Evolutionary conservation across 169 alveolate genomes (phyloP), one percentile per base, ranked within the genome.

Genomic region (Babesia sp.): DNA sequence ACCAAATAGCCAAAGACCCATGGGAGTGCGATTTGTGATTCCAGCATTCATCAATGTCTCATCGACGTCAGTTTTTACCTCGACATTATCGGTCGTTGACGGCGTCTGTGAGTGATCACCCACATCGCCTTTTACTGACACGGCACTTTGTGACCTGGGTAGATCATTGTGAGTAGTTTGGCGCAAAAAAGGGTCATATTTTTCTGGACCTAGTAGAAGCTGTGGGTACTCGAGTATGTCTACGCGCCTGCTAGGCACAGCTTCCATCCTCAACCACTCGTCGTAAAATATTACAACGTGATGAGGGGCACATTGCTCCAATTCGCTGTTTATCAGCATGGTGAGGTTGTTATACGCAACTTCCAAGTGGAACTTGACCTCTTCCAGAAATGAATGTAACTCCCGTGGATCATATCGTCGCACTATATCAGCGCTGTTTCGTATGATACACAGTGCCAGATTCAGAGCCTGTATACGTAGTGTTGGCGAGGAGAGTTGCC

Each of bases 351-450:
- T 56, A 42, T 44, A 70, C 42, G 45, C 63, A 12, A 60, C 41
- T 59, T 70, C 83, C 39, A 79, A 54, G 71, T 79, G 87, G 61
- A 79, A 79, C 75, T 68, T 42, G 16, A 79, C n/a, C 37, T 79
- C 87, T 1, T 79, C 87, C 51, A 48, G 53, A 24, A 79, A 37
- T 37, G 36, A 34, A 11, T 37, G 18, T 31, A 72, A 24, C 42
- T 53, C 67, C 29, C n/a, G 2, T 22, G 46, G 55, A 39, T 54
- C 7, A 46, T 69, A 44, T 24, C 31, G 5, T 18, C 12, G 0
- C 14, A 72, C n/a, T 7, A 60, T 53, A 22, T 72, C 57, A 29
- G 24, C 42, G 56, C 50, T 39, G 60, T 72, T 44, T 20, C 36
- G 37, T 0, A 63, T 42, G 0, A 60, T 29, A 42, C 50, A 41